phyloP scores from a whole-genome alignment of 2,329 filamentous ascomycete genomes.

The Claviceps capensis region DNA sequence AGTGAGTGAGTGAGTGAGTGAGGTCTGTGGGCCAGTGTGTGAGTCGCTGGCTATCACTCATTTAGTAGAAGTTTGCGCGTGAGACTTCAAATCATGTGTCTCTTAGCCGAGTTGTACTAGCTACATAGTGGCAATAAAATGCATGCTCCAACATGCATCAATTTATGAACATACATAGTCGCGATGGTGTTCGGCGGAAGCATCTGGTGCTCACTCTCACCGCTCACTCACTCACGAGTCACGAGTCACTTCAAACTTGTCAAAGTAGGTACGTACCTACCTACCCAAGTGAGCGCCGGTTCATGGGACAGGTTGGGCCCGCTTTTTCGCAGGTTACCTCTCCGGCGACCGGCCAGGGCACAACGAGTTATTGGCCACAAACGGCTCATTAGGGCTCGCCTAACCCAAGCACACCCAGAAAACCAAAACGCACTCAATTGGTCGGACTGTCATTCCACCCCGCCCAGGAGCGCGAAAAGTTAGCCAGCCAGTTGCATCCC shows the following conservation, averaged over 20 bases:
- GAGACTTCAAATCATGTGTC: neutral
- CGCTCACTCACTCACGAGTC: neutral
- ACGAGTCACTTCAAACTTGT: too few relatives aligned
- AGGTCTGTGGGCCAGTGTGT: neutral
- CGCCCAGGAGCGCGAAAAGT: slow-evolving; percentile 13
- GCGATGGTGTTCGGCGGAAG: neutral
- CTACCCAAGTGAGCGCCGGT: neutral
- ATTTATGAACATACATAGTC: too few relatives aligned
- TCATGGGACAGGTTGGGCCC: slow-evolving; percentile 3
- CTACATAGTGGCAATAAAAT: neutral
- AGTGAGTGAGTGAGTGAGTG: neutral
- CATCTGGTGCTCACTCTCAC: neutral
- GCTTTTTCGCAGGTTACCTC: slow-evolving; percentile 7
- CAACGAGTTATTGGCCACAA: slow-evolving; percentile 8
- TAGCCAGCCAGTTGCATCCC: slow-evolving; percentile 3
- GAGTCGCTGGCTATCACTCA: neutral
- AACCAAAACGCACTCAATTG: slow-evolving; percentile 6
- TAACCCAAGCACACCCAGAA: slow-evolving; percentile 16
- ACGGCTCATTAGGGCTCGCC: slow-evolving; percentile 18
- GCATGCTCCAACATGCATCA: neutral
- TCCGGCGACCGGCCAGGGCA: slow-evolving; percentile 8
- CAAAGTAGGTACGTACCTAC: neutral
- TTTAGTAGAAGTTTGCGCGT: neutral
- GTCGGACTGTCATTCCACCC: slow-evolving; percentile 2
- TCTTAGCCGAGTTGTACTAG: neutral